Conservation (phyloP, 768 basidiomycete genomes). For the Suillus sp. region DNA sequence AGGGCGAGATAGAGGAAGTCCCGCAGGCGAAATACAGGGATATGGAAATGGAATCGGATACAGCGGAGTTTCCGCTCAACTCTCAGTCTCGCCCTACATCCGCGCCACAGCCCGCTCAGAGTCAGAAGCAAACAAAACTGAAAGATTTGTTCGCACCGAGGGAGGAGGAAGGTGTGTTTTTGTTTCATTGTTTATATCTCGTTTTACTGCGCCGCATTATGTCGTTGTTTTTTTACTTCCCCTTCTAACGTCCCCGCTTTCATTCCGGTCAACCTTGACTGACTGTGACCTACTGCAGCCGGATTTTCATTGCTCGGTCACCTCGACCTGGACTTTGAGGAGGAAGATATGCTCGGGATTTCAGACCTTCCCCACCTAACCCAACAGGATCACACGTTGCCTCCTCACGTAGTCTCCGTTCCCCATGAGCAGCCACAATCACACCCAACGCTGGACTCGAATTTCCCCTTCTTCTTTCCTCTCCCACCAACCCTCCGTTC, state of each 20-base stretch:
- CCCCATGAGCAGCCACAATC: slow-evolving; percentile 15
- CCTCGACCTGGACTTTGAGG: slow-evolving; percentile 71
- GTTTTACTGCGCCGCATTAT: not conserved
- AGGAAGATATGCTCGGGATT: slow-evolving; percentile 50
- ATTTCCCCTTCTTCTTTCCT: slow-evolving; percentile 67
- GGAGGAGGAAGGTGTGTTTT: slow-evolving; percentile 61
- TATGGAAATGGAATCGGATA: not conserved
- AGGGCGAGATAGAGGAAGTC: slow-evolving; percentile 23
- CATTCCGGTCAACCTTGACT: not conserved
- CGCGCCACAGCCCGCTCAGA: not conserved
- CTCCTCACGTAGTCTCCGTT: slow-evolving; percentile 5
- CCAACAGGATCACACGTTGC: slow-evolving; percentile 8
- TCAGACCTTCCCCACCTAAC: slow-evolving; percentile 26
- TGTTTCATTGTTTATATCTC: not conserved
- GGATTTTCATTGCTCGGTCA: slow-evolving; percentile 78
- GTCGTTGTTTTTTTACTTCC: not conserved
- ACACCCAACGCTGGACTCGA: slow-evolving; percentile 49
- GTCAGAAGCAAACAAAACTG: slow-evolving; percentile 40
- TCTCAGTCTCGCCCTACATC: not conserved
- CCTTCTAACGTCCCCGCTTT: not conserved
- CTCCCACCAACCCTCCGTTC: slow-evolving; percentile 29
- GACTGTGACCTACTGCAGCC: slow-evolving; percentile 33
- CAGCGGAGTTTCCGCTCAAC: not conserved
- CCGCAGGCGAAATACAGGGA: slow-evolving; percentile 16
- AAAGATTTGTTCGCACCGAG: slow-evolving; percentile 76